Percentiles rank a stretch among this genome's conserved stretches.
phyloP scores from a whole-genome alignment of 192 early-diverging fungal species.

The Backusella sp. region DNA sequence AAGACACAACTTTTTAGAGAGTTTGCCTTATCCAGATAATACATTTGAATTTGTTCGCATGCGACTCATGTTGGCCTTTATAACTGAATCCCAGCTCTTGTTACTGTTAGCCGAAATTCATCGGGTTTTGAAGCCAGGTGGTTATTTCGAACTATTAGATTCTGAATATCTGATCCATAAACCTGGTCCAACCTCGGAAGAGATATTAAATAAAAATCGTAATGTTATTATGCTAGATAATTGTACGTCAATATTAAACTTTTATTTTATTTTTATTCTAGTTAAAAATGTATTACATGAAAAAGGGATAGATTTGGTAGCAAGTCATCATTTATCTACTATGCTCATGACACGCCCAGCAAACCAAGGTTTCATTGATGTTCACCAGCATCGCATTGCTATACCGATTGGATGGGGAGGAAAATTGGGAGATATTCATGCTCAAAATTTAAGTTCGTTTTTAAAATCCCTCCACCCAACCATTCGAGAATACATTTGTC shows the following conservation, averaged over 20 bases:
- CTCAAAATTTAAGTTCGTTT: constrained; percentile 9
- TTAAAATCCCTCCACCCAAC: constrained; percentile 8
- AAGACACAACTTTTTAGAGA: constrained; percentile 20
- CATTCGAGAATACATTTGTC: background rate
- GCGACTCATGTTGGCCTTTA: background rate
- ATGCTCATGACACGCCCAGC: constrained; percentile 13
- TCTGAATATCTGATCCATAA: constrained; percentile 18
- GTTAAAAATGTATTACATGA: constrained; percentile 4
- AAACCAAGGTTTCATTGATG: constrained; percentile 15
- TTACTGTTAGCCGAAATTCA: constrained; percentile 16
- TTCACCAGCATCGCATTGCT: constrained; percentile 16
- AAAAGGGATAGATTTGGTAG: constrained; percentile 2
- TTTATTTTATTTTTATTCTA: background rate
- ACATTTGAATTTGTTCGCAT: constrained; percentile 35
- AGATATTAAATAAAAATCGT: constrained; percentile 6
- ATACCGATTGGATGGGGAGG: constrained; percentile 25
- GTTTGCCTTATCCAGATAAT: constrained; percentile 28
- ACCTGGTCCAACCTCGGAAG: constrained; percentile 12
- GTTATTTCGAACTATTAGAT: constrained; percentile 29
- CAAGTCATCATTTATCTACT: constrained; percentile 15
- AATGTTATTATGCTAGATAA: background rate
- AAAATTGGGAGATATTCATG: constrained; percentile 17
- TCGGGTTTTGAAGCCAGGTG: constrained; percentile 29
- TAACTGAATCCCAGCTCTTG: constrained; percentile 11
- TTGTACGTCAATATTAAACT: background rate